Evolutionary conservation across 2,329 filamentous ascomycete species (phyloP), one percentile per base, ranked within the genome.

Genomic region (Stemphylium vesicarium): DNA sequence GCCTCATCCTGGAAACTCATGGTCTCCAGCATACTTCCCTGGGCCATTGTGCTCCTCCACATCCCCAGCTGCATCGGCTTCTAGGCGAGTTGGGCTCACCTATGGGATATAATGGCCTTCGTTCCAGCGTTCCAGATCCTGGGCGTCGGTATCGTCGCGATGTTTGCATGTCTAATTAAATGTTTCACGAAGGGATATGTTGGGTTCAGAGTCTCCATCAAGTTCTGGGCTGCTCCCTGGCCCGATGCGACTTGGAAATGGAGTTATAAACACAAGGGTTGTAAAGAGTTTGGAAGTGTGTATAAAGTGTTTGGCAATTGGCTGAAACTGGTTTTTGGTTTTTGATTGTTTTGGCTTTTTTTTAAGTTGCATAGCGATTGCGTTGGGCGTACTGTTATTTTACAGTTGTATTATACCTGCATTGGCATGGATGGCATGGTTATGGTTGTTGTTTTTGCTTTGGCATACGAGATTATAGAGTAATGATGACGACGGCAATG

Each of bases 181-280:
- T 26, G 50, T 15, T 26, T 60, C 4, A 49, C 32, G 38, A 50
- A 41, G 9, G 40, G 48, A 20, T 56, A 53, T 29, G 22, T 62
- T 31, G 59, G 59, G 4, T 46, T 53, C 43, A 60, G 56, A 36
- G 38, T 62, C n/a, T 56, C 50, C 7, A 31, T 62, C 48, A 62
- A 62, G 42, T 18, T 60, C 10, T 60, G 59, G 59, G 50, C 46
- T 35, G 43, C 45, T 5, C 48, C 45, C 40, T 51, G 44, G 37
- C 56, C 59, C 2, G 42, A 37, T 22, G 24, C 29, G 7, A 53
- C 31, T 20, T 56, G 53, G 48, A 56, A 53, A 32, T 56, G 38
- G 49, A 47, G 37, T 26, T 57, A 44, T 15, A 47, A 57, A 9
- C 29, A 37, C 5, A 55, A 51, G 12, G 47, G 53, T 16, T 31